Conservation (phyloP, 805 yeast genomes). For the Myxozyma kluyveri region DNA sequence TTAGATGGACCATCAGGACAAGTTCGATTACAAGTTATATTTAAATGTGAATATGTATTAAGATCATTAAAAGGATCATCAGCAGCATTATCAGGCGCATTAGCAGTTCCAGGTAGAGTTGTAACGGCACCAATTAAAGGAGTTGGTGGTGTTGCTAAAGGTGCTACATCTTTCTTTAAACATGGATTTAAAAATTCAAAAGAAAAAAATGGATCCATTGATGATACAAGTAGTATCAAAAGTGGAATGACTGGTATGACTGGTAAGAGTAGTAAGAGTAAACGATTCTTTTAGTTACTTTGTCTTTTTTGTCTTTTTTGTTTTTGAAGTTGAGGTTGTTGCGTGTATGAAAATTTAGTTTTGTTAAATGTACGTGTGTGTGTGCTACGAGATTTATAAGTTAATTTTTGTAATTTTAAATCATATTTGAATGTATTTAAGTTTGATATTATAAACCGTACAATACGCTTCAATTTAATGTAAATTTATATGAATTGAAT, state of each 20-base stretch:
- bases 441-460: no score
- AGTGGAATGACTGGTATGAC: slow-evolving; percentile 5
- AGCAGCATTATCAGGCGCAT: slow-evolving; percentile 25
- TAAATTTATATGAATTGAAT: no score
- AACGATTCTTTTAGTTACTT: neutral
- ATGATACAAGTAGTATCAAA: slow-evolving; percentile 19
- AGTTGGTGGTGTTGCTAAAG: slow-evolving; percentile 43
- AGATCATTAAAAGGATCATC: slow-evolving; percentile 25
- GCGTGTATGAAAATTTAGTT: neutral
- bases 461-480: no score
- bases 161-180: slow-evolving; percentile 24
- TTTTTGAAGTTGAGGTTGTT: neutral
- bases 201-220: slow-evolving; percentile 7
- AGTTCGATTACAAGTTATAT: slow-evolving; percentile 55
- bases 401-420: no score
- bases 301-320: neutral
- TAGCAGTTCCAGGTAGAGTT: slow-evolving; percentile 41
- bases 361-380: neutral
- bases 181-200: slow-evolving; percentile 10
- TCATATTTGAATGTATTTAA: no score
- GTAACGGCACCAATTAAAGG: slow-evolving; percentile 51
- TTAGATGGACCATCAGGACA: slow-evolving; percentile 60
- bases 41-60: slow-evolving; percentile 66
- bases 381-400: no score
- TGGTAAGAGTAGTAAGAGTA: no score